A percentile compares a stretch with the other conserved stretches of the same genome.
Conservation (phyloP, 2,329 filamentous ascomycete genomes). For the Metarhizium humberi region DNA sequence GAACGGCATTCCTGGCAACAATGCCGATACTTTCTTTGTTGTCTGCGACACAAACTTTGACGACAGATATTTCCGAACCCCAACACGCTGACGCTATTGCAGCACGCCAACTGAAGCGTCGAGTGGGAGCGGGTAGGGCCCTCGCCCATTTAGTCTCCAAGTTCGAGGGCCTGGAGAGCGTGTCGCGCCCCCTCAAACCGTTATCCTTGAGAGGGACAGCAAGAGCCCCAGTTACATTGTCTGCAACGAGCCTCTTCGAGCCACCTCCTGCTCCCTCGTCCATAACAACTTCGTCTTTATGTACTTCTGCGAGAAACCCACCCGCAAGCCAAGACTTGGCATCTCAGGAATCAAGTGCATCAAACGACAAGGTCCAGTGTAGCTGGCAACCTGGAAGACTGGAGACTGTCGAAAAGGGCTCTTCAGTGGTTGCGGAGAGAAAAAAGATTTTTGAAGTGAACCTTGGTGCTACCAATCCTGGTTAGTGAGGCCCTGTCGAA, state of each 20-base stretch:
- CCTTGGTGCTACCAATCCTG: not conserved
- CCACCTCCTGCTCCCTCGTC: not conserved
- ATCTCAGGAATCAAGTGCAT: not conserved
- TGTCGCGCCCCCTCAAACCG: slow-evolving; percentile 2
- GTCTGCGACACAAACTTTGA: not conserved
- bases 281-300: not conserved
- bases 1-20: not conserved
- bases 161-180: slow-evolving; percentile 22
- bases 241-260: not conserved
- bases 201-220: not conserved
- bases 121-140: not conserved
- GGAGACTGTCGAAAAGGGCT: not conserved
- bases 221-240: not conserved
- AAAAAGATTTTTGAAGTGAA: slow-evolving; percentile 14
- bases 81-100: not conserved
- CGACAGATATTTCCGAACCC: not conserved
- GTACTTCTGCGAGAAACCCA: not conserved
- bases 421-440: slow-evolving; percentile 15
- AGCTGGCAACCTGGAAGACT: not conserved
- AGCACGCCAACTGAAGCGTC: not conserved
- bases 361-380: not conserved
- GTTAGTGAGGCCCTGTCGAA: not conserved
- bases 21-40: slow-evolving; percentile 4
- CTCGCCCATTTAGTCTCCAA: slow-evolving; percentile 25
- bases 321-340: not conserved